Percentiles rank a stretch among this genome's conserved stretches.
Conservation (phyloP, 805 yeast genomes). For the Torulaspora franciscae region DNA sequence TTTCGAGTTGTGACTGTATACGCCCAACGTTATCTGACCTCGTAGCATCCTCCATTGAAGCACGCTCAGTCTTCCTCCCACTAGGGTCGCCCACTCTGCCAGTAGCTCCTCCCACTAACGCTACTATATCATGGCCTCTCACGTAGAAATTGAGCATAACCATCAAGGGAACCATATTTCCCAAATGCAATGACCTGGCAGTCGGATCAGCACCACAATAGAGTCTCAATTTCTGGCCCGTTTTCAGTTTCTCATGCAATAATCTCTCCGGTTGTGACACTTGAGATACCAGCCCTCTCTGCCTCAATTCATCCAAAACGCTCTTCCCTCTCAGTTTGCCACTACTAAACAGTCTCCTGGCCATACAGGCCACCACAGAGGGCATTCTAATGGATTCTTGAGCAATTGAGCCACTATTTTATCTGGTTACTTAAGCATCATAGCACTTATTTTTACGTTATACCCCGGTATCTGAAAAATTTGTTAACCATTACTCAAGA, state of each 20-base stretch:
- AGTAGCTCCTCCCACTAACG: constrained; percentile 91
- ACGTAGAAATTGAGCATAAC: constrained; percentile 75
- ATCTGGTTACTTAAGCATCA: not conserved
- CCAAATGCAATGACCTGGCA: constrained; percentile 83
- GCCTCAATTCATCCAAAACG: constrained; percentile 18
- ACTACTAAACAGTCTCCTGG: constrained; percentile 10
- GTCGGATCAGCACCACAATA: constrained; percentile 98
- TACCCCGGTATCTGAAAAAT: constrained; percentile 4
- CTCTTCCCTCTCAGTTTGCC: constrained; percentile 2
- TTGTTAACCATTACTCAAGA: not conserved
- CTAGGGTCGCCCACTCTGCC: constrained; percentile 97
- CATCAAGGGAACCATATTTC: constrained; percentile 85
- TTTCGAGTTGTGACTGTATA: constrained; percentile 57
- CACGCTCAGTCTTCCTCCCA: constrained; percentile 77
- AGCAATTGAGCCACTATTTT: not conserved
- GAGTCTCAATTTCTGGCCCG: constrained; percentile 44
- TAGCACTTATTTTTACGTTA: not conserved
- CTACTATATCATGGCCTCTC: constrained; percentile 79
- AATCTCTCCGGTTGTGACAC: constrained; percentile 28
- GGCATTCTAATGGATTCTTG: constrained; percentile 4
- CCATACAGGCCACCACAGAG: not conserved
- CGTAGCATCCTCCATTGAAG: constrained; percentile 46
- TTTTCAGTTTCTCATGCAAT: constrained; percentile 13
- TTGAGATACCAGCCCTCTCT: constrained; percentile 31
- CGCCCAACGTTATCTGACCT: constrained; percentile 52